Base-by-base conservation (phyloP, 148 eudicot genomes). In the Silene conica region DNA sequence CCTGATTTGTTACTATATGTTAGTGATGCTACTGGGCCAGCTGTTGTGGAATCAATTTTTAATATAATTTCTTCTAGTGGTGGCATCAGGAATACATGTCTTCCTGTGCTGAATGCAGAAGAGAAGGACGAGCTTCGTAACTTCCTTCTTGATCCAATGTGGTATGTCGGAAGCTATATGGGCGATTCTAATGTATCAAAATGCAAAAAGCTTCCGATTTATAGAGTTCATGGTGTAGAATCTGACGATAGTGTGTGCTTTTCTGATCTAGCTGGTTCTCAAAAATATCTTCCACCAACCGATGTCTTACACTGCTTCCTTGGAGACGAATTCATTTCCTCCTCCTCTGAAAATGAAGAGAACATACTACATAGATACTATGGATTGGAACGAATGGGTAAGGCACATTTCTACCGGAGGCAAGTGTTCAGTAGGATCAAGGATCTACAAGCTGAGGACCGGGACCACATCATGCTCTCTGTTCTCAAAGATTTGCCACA, bases 81-180 rank as follows among this genome's bases (percentile, higher is more conserved):
- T 67, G 79, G 82, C 72, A 83, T 82, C 67, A 54, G 48, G 57
- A 85, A 82, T 72, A 74, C 71, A n/a, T 77, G 85, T 80, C 82
- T 87, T 82, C 74, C 75, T 75, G 72, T 70, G 82, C 82, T 95
- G 73, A 83, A 80, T 63, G 79, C 78, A 77, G 86, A 82, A 21
- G 97, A 95, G 81, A 92, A 85, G 79, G 89, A 92, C 76, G 99
- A 86, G 81, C 90, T 95, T 70, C 97, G 99, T 63, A 68, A 41
- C 66, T 95, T 90, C 81, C 83, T 95, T 81, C 89, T 95, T 74
- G 93, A 90, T 83, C 88, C 94, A 28, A 85, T 77, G 74, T 95
- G 99, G 99, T 95, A 92, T 78, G 72, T 89, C 48, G 89, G 94
- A 57, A 86, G 86, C 60, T 71, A 59, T 52, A 86, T 92, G 89